Percentiles rank a stretch among this genome's conserved stretches.
These are phyloP conservation scores for Psilocybe sp. DNA, from an alignment of 768 basidiomycete genomes.

Conservation along the genomic window DNA sequence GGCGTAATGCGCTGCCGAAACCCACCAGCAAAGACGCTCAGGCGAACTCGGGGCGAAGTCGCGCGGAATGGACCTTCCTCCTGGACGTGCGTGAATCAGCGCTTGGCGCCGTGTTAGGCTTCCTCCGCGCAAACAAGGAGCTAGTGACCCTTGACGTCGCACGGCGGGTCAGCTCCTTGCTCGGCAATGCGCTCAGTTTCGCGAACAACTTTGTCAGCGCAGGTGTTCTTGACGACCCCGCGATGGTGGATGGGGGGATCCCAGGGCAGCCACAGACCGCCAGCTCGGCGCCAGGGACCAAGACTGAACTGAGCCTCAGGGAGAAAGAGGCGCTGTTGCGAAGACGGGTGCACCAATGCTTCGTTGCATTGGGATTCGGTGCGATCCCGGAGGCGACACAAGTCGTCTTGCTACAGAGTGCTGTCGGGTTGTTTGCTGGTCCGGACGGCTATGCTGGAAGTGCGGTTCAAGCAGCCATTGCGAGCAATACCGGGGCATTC, in stretches of 20 bases:
- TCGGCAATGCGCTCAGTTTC: slow-evolving; percentile 89
- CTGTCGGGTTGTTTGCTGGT: slow-evolving; percentile 79
- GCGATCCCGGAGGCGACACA: slow-evolving; percentile 85
- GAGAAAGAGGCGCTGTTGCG: slow-evolving; percentile 83
- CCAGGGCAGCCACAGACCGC: slow-evolving; percentile 10
- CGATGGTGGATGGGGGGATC: slow-evolving; percentile 32
- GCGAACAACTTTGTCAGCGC: slow-evolving; percentile 78
- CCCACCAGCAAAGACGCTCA: slow-evolving; percentile 83
- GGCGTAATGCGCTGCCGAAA: slow-evolving; percentile 97
- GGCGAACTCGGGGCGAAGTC: slow-evolving; percentile 55
- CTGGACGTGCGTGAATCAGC: slow-evolving; percentile 89
- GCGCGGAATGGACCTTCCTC: slow-evolving; percentile 87
- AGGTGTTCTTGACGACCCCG: slow-evolving; percentile 57
- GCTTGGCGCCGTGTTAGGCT: slow-evolving; percentile 83
- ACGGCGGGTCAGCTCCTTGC: slow-evolving; percentile 79
- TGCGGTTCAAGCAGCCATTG: slow-evolving; percentile 88
- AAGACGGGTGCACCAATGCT: slow-evolving; percentile 86
- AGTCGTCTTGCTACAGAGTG: slow-evolving; percentile 73
- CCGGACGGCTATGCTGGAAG: slow-evolving; percentile 82
- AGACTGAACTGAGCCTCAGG: slow-evolving; percentile 52
- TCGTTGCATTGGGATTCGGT: slow-evolving; percentile 74
- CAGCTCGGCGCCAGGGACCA: slow-evolving; percentile 14
- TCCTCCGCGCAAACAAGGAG: slow-evolving; percentile 76
- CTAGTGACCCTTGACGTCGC: slow-evolving; percentile 90
- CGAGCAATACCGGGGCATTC: slow-evolving; percentile 80